Conservation (phyloP, 2,329 filamentous ascomycete genomes). For the Akanthomyces dipterigenus region DNA sequence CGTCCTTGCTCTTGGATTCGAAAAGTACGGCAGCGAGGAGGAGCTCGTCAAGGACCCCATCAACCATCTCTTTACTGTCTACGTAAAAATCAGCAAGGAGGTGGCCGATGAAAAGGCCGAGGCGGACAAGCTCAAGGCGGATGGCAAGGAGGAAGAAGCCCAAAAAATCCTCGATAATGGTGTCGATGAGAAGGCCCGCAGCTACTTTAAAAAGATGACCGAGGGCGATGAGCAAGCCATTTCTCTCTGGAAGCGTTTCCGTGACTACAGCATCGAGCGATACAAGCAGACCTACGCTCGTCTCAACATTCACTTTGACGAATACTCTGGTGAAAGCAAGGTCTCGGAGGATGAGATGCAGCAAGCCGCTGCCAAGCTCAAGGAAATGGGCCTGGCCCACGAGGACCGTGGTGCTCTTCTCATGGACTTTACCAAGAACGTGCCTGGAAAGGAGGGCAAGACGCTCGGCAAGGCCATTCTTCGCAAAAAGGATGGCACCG, state of each 20-base stretch:
- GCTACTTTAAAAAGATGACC: slow-evolving; percentile 67
- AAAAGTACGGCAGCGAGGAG: slow-evolving; percentile 68
- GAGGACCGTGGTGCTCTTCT: slow-evolving; percentile 67
- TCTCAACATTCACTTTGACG: slow-evolving; percentile 65
- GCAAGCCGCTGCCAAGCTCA: slow-evolving; percentile 53
- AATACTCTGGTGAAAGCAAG: slow-evolving; percentile 70
- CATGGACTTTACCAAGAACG: slow-evolving; percentile 63
- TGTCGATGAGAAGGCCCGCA: slow-evolving; percentile 67
- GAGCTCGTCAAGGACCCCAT: slow-evolving; percentile 67
- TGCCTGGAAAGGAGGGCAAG: slow-evolving; percentile 60
- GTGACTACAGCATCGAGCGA: slow-evolving; percentile 58
- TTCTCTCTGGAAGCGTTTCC: slow-evolving; percentile 58
- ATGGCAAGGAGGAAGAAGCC: slow-evolving; percentile 60
- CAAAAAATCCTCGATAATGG: slow-evolving; percentile 41
- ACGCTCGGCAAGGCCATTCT: slow-evolving; percentile 64
- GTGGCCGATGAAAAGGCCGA: slow-evolving; percentile 24
- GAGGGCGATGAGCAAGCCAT: slow-evolving; percentile 56
- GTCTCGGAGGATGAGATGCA: slow-evolving; percentile 62
- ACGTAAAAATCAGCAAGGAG: slow-evolving; percentile 66
- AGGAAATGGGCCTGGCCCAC: slow-evolving; percentile 57
- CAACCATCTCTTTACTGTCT: slow-evolving; percentile 75
- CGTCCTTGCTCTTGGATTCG: slow-evolving; percentile 66
- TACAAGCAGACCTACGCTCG: slow-evolving; percentile 64
- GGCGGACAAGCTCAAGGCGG: slow-evolving; percentile 34
- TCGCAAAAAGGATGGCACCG: slow-evolving; percentile 67